Evolutionary conservation across 2,329 filamentous ascomycete species (phyloP).

Genomic region (Colletotrichum brevisporum): DNA sequence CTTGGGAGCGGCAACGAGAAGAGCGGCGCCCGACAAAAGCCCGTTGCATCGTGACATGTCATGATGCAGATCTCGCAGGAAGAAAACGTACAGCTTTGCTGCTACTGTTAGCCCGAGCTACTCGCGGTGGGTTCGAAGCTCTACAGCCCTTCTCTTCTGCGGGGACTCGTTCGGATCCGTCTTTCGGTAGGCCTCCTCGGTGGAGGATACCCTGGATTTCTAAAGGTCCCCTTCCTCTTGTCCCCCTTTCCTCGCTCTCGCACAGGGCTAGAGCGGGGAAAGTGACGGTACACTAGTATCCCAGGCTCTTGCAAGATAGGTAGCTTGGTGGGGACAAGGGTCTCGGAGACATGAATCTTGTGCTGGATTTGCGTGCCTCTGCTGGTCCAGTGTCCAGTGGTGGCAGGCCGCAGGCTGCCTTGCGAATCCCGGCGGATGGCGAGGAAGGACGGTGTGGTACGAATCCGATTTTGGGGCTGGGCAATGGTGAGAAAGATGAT

Average conservation of each 20-base stretch:
- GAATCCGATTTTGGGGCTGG: conserved; percentile 8
- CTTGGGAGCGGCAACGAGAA: conserved; percentile 18
- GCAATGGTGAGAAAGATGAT: conserved; percentile 6
- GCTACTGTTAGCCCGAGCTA: conserved; percentile 15
- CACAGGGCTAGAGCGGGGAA: conserved; percentile 37
- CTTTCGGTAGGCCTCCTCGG: conserved; percentile 26
- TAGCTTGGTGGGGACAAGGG: conserved; percentile 27
- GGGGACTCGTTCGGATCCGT: conserved; percentile 26
- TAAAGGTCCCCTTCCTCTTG: conserved; percentile 19
- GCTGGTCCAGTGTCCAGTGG: too few relatives aligned
- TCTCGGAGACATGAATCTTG: conserved; percentile 29
- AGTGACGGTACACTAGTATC: conserved; percentile 6
- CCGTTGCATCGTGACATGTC: conserved; percentile 13
- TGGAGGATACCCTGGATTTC: conserved; percentile 32
- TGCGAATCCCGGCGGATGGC: conserved; percentile 17
- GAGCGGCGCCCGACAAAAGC: conserved; percentile 18
- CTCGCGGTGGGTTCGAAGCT: conserved; percentile 27
- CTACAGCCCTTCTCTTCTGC: conserved; percentile 23
- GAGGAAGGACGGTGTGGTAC: conserved; percentile 14
- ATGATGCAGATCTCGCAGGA: conserved; percentile 27
- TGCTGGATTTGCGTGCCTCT: conserved; percentile 15
- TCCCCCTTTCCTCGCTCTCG: not conserved
- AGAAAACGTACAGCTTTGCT: not conserved
- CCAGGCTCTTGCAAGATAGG: conserved; percentile 5
- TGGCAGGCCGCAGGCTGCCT: not conserved